Base-by-base conservation (phyloP, 495 filamentous ascomycete genomes). In the Cairneyella variabilis region DNA sequence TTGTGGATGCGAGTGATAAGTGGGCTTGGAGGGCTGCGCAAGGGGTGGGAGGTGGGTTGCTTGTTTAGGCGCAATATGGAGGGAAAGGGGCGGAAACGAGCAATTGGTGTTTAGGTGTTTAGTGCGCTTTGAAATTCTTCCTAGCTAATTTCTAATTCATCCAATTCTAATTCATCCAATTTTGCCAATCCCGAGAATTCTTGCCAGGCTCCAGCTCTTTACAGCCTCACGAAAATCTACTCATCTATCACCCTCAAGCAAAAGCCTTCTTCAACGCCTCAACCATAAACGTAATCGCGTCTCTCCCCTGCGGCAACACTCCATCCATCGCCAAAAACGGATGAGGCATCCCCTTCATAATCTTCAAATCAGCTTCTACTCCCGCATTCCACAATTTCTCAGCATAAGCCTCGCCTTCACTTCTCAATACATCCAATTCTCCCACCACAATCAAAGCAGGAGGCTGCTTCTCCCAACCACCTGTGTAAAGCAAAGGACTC, bases 291-390 rank as follows among this genome's bases (percentile, higher is more conserved):
- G 71, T 76, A 58, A 83, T 79, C 4, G 75, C 76, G 48, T 75
- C 62, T 53, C 67, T 77, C 0, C 78, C 79, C 48, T 76, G 77
- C 27, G 74, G 67, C 41, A 82, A 60, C 4, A 68, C 78, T 9
- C 66, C 74, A 66, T 83, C 79, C 79, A 82, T 82, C 8, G 77
- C 78, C 52, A 83, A 64, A 60, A 82, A 82, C n/a, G 79, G 79
- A 68, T 83, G 79, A 11, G 78, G 79, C 76, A 79, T 79, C 0
- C 77, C 77, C 62, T 77, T 72, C 77, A 80, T 80, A 25, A 80
- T 65, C 59, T 80, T 71, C 39, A 79, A 59, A 59, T 80, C 69
- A 2, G 75, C 75, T 23, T 56, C 30, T 1, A 80, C 74, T 2
- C 78, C 78, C 7, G 71, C 72, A 21, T 69, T 56, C 32, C 53